Evolutionary conservation across 345 rosid genomes (phyloP), one percentile per base, ranked within the genome.

Genomic region (Sisymbrium irio): DNA sequence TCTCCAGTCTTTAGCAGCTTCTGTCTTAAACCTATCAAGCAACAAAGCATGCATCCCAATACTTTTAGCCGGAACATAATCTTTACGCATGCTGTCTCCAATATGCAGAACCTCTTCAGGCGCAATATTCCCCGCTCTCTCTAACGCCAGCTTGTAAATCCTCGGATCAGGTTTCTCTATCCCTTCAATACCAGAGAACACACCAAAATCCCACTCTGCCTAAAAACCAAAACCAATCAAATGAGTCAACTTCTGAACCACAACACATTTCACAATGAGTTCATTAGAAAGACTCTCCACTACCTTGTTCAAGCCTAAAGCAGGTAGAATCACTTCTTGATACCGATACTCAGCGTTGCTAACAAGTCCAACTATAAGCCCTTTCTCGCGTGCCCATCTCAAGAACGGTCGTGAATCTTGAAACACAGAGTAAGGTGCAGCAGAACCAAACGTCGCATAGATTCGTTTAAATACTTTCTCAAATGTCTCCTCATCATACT

Each of bases 131-230:
- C 98, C 97, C 6, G 94, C 97, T 81, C 81, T 86, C 80, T 84
- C 85, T 1, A 93, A 78, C 1, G 98, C 98, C 10, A 91, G 79
- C 82, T 78, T 63, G 36, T 85, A 93, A 4, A 93, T 89, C 75
- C 77, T 82, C 2, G 92, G 92, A 75, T 93, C 85, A 4, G 98
- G 98, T 82, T 93, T 93, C 87, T 93, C 98, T 14, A 93, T 78
- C 28, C 98, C 98, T 72, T 86, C 97, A 30, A 91, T 71, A 33
- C 98, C 98, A 40, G 98, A 93, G 80, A 93, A 93, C 25, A 93
- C 97, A 66, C 98, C 97, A 79, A 93, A 91, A 72, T 91, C 98
- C 97, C 97, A 93, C 79, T 93, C 98, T 2, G 82, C 92, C 98
- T 93, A 12, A 69, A 25, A 81, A 33, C 10, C 62, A 8, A 8